phyloP scores from a whole-genome alignment of 371 early-diverging fungal genomes.

The Apophysomyces trapeziformis region DNA sequence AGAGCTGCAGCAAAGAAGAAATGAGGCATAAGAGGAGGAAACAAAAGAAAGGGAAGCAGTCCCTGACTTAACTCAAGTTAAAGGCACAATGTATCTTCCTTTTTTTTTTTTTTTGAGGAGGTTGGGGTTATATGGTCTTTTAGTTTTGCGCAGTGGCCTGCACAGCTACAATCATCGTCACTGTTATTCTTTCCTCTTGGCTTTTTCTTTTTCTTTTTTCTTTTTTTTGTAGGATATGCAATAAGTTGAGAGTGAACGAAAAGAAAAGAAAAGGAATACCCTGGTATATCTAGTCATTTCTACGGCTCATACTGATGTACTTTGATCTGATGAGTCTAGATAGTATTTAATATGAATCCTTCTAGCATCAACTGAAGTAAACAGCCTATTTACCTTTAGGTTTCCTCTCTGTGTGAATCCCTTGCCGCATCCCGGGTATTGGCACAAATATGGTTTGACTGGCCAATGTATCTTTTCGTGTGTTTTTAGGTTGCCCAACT shows the following conservation, averaged over 20 bases:
- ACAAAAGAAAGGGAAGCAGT: conserved; percentile 7
- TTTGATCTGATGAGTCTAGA: conserved; percentile 11
- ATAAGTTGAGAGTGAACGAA: not conserved
- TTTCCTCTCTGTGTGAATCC: conserved; percentile 14
- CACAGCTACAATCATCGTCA: conserved; percentile 6
- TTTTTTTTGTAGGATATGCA: not conserved
- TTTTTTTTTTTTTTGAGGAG: not conserved
- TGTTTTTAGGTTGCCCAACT: conserved; percentile 13
- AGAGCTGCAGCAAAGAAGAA: conserved; percentile 46
- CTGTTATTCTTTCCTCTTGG: not conserved
- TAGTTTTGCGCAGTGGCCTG: conserved; percentile 1
- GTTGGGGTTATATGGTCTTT: too few species aligned
- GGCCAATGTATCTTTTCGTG: conserved; percentile 17
- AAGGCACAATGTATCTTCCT: not conserved
- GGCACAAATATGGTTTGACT: conserved; percentile 8
- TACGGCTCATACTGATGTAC: conserved; percentile 11
- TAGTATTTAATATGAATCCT: not conserved
- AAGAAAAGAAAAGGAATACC: not conserved
- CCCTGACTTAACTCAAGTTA: not conserved
- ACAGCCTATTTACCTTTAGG: not conserved
- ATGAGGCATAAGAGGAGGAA: conserved; percentile 22
- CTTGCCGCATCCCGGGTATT: conserved; percentile 4
- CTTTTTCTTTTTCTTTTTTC: not conserved
- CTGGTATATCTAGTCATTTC: conserved; percentile 7
- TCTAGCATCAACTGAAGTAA: not conserved